phyloP scores from a whole-genome alignment of 306 rosid species.

The barrel medic (Medicago truncatula) region MtrunA17r5.0-ANR NC_053043.1:5730001-5730500 shows the following conservation, averaged over 20 bases:
- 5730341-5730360: constrained; percentile 78
- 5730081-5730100: too few relatives aligned
- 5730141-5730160: too few relatives aligned
- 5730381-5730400: constrained; percentile 50
- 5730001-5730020: too few relatives aligned
- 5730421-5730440: constrained; percentile 56
- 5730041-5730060: too few relatives aligned
- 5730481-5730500: constrained; percentile 50
- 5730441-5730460: constrained; percentile 70
- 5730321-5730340: constrained; percentile 83
- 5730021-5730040: neutral
- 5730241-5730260: constrained; percentile 60
- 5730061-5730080: too few relatives aligned
- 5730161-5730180: too few relatives aligned
- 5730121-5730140: too few relatives aligned
- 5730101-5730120: too few relatives aligned
- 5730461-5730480: constrained; percentile 77
- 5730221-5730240: constrained; percentile 73
- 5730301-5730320: constrained; percentile 76
- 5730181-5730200: neutral
- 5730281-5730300: constrained; percentile 84
- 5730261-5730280: constrained; percentile 60
- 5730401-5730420: constrained; percentile 39
- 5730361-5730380: constrained; percentile 72
- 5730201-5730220: neutral